Conservation (phyloP, 2,329 filamentous ascomycete genomes). For the Aspergillus uvarum region DNA sequence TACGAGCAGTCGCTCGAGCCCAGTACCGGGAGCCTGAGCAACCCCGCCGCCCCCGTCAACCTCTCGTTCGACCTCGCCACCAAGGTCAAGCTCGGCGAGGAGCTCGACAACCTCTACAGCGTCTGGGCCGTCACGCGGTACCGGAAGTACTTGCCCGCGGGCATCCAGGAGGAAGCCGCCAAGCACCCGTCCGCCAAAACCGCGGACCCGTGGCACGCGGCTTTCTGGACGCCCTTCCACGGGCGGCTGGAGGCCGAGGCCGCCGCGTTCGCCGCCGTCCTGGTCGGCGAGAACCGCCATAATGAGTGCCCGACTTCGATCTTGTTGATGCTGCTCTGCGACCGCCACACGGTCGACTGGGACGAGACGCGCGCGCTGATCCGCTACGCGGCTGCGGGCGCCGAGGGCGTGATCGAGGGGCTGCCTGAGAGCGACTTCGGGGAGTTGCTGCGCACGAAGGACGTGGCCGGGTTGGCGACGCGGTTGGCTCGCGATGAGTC, state of each 20-base stretch:
- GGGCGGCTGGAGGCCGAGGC: constrained; percentile 15
- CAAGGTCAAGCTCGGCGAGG: constrained; percentile 17
- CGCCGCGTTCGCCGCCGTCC: constrained; percentile 7
- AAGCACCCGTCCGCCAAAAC: background rate
- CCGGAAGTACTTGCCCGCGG: constrained; percentile 11
- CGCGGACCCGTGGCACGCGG: constrained; percentile 14
- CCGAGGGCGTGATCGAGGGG: background rate
- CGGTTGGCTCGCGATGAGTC: constrained; percentile 13
- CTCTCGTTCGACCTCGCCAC: constrained; percentile 17
- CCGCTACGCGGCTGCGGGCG: background rate
- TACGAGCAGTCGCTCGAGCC: constrained; percentile 8
- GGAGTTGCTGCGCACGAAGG: constrained; percentile 8
- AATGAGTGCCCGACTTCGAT: constrained; percentile 15
- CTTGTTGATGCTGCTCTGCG: constrained; percentile 13
- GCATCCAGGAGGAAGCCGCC: background rate
- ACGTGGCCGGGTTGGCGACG: constrained; percentile 7
- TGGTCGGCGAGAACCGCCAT: constrained; percentile 3
- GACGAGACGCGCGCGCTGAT: constrained; percentile 16
- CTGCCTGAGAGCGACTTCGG: constrained; percentile 11
- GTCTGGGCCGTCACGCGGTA: constrained; percentile 14
- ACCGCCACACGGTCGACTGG: constrained; percentile 16
- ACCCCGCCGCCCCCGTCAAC: background rate
- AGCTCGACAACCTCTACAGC: constrained; percentile 15
- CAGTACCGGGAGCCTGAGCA: background rate
- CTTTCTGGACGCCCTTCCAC: constrained; percentile 15